These are phyloP conservation scores for Naegleria lovaniensis DNA, from an alignment of 208 protist species.

Conservation along the genomic window DNA sequence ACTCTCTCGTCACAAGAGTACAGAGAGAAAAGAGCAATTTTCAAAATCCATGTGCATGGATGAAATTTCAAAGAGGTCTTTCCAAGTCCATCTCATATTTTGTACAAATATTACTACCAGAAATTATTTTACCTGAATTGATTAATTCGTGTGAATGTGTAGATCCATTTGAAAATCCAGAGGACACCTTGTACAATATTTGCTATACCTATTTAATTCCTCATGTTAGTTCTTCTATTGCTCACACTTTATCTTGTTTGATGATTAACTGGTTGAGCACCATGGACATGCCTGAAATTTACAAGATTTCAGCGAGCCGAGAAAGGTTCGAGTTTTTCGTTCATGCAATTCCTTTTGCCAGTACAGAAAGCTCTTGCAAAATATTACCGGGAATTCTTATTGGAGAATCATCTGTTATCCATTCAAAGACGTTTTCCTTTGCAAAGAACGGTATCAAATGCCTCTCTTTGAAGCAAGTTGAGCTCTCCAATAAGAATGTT, in stretches of 20 bases:
- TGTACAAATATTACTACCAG: not conserved
- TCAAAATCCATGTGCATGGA: not conserved
- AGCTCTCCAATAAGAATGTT: not conserved
- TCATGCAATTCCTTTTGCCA: not conserved
- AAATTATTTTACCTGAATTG: not conserved
- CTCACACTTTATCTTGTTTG: not conserved
- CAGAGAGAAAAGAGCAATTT: not conserved
- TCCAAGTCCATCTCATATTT: not conserved
- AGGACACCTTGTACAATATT: not conserved
- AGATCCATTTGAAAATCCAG: not conserved
- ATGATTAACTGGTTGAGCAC: not conserved
- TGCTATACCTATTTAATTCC: not conserved
- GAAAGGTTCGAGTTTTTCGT: not conserved
- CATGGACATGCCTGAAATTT: not conserved
- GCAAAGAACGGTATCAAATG: not conserved
- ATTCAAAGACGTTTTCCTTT: not conserved
- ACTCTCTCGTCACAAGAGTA: not conserved
- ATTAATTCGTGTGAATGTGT: not conserved
- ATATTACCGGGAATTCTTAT: not conserved
- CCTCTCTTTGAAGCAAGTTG: not conserved
- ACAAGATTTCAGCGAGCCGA: not conserved
- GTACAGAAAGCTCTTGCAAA: not conserved
- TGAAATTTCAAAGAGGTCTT: not conserved
- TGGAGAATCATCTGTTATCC: not conserved
- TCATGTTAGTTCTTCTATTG: not conserved